Base-by-base conservation (phyloP, 192 early-diverging fungal species). In the Backusella psychrophila region DNA sequence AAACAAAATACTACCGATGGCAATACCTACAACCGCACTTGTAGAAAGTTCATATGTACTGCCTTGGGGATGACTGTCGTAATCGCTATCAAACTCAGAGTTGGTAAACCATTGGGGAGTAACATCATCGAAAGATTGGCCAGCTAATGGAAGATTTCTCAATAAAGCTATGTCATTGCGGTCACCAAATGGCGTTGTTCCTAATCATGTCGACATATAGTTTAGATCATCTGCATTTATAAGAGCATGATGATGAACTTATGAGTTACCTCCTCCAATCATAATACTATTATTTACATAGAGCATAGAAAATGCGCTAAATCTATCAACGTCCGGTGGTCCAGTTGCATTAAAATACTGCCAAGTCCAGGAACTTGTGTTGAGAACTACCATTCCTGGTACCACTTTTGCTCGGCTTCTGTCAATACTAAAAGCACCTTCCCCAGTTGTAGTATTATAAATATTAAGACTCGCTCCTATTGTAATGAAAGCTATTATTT, bases 321-420 rank as follows among this genome's bases (percentile, higher is more conserved):
- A 17, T 17, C 71, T 26, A 52, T 15, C 38, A 72, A 35, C 23
- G 35, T 23, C 19, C 3, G 4, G 38, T 29, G 46, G 21, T n/a
- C 71, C 71, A 26, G n/a, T 12, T 49, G 53, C 26, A 31, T 72
- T 46, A 19, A 26, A 26, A 15, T 49, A 6, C 38, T 15, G 0
- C 73, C 73, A 74, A 2, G 15, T 38, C 73, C 73, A 74, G 11
- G 53, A 38, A 34, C 19, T 41, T 12, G 73, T 74, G 34, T 74
- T 63, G 5, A 74, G 38, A 29, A 66, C 29, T 23, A 65, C 15
- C 4, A 74, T 12, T 29, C 66, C 73, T 41, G 63, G 63, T 4
- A 42, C 63, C 2, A 65, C 35, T 66, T 39, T 49, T 49, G 46
- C 46, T 49, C 46, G 17, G 0, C 46, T 49, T 49, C 46, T 19